Percentiles rank a stretch among this genome's conserved stretches.
phyloP scores from a whole-genome alignment of 306 rosid species.

The Sphenostylis stenocarpa region DNA sequence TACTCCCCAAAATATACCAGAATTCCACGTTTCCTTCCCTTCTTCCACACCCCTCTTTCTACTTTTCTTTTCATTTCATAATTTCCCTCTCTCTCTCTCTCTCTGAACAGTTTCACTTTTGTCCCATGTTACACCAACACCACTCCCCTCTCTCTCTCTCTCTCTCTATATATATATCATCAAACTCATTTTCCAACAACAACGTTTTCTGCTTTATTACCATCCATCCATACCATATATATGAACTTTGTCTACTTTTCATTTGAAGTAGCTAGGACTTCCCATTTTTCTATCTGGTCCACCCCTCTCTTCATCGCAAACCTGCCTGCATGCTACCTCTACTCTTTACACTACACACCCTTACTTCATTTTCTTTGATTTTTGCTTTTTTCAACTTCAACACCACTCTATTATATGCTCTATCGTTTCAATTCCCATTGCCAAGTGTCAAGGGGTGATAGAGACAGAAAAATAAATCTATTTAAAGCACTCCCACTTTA shows the following conservation, averaged over 20 bases:
- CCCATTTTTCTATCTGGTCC: conserved; percentile 31
- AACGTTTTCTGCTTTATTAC: conserved; percentile 24
- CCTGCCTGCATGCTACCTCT: conserved; percentile 37
- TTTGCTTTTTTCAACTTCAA: conserved; percentile 26
- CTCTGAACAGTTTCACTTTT: conserved; percentile 21
- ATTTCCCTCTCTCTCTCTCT: conserved; percentile 6
- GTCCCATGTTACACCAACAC: conserved; percentile 56
- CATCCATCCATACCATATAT: conserved; percentile 42
- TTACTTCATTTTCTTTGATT: conserved; percentile 1
- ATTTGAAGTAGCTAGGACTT: conserved; percentile 23
- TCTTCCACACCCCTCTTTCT: background rate
- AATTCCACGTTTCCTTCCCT: conserved; percentile 60
- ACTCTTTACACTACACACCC: background rate
- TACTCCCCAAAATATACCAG: conserved; percentile 85
- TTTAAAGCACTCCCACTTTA: conserved; percentile 33
- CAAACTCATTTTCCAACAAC: conserved; percentile 26
- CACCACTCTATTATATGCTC: conserved; percentile 23
- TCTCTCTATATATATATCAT: background rate
- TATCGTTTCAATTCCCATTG: conserved; percentile 35
- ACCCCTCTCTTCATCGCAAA: conserved; percentile 9
- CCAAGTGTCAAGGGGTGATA: background rate
- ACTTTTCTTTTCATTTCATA: background rate
- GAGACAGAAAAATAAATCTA: conserved; percentile 21
- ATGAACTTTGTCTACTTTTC: conserved; percentile 36
- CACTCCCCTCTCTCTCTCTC: background rate